Base-by-base conservation (phyloP, 441 rosid genomes). In the Melastoma candidum region DNA sequence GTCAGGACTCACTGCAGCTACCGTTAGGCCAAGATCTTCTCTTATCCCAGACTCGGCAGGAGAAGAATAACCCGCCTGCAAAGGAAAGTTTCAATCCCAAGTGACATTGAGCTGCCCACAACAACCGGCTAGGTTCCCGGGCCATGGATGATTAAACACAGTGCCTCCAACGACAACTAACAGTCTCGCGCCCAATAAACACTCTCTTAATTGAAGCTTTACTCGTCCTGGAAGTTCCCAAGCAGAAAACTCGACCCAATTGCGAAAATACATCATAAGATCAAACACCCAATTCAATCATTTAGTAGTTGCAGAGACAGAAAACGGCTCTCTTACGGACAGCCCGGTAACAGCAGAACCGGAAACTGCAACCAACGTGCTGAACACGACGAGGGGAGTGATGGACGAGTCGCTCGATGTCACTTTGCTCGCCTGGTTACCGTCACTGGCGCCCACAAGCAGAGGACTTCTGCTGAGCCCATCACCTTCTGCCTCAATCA, bases 41-140 rank as follows among this genome's bases (percentile, higher is more conserved):
- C 53, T 63, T 32, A 72, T 72, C n/a, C 66, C 68, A 12, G 53
- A 49, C 49, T 62, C 58, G 2, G 71, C 63, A 2, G 77, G 77
- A 29, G 68, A 65, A 43, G 68, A 58, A 49, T 61, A 72, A 7
- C 68, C 71, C 3, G 25, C 17, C 66, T 68, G 63, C 51, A 52
- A 27, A n/a, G 12, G 8, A n/a, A 12, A 12, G 9, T 51, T 0
- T 11, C 12, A 24, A 8, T 14, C 36, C 36, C 36, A 0, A 51
- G 8, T 3, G 32, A 3, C 14, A 7, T 32, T 8, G 8, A 51
- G 8, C 44, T 26, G 17, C 5, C 3, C 54, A 51, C 36, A 8
- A 51, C 25, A 7, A 51, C 17, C 17, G 11, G 3, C 1, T 17
- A 17, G 22, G 22, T 17, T 17, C 22, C 22, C 22, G 22, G 22